Base-by-base conservation (phyloP, 768 basidiomycete genomes). In the Leucocoprinus leucothites region DNA sequence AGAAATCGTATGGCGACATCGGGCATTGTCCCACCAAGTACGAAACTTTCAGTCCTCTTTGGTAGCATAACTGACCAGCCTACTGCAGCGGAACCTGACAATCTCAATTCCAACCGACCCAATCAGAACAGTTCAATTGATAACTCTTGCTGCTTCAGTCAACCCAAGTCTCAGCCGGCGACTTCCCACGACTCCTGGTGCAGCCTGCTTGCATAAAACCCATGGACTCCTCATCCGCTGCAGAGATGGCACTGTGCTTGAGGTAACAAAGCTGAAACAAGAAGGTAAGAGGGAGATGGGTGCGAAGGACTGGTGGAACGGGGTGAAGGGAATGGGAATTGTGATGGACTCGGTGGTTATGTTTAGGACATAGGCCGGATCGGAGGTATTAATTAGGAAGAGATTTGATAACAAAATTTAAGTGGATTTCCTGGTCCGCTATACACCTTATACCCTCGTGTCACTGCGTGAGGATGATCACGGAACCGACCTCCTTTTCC, bases 271-370 rank as follows among this genome's bases (percentile, higher is more conserved):
- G 57, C 70, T 94, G 16, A 84, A 87, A 63, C 81, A 83, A 57
- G 83, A 86, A 59, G 82, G 82, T 51, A 79, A 80, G 59, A 69
- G 74, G 22, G 66, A 80, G 61, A 58, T 90, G 57, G 64, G 63
- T 13, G 85, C 84, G 2, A 78, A 72, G 57, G 85, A 86, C 48
- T 94, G 89, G 85, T 92, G 89, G 89, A 91, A 89, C 65, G 91
- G 91, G 1, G 70, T 69, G 25, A 72, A 72, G 54, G 65, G 68
- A 13, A 53, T 57, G 43, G 34, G 31, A 3, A 58, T 56, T 44
- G 47, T 49, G 41, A 35, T 49, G 22, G 54, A 36, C 41, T 49
- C 54, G 25, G 47, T 34, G 47, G 26, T 56, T 40, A 45, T 45
- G 49, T 51, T 51, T 52, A 46, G 49, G 42, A 38, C 38, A 16